Percentiles rank a stretch among this genome's conserved stretches.
These are phyloP conservation scores for Fomitopsis pinicola DNA, from an alignment of 1,284 basidiomycete genomes.

Conservation along the genomic window DNA sequence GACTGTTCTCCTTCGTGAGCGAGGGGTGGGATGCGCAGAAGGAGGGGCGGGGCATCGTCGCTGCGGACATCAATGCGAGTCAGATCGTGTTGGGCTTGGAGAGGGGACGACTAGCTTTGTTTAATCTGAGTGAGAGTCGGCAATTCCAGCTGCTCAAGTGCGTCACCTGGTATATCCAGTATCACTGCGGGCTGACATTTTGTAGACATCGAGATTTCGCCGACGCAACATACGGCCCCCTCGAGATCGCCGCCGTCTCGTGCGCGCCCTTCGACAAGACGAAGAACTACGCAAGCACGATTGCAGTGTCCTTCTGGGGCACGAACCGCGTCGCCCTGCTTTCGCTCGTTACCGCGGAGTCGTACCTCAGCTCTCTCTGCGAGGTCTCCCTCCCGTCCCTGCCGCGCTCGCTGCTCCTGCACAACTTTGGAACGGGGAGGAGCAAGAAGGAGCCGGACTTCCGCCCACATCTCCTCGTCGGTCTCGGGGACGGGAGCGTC, in stretches of 20 bases:
- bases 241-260: slow-evolving; percentile 64
- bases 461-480: slow-evolving; percentile 66
- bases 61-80: slow-evolving; percentile 60
- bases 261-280: slow-evolving; percentile 49
- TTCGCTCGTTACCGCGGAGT: slow-evolving; percentile 30
- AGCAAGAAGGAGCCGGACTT: slow-evolving; percentile 31
- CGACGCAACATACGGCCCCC: slow-evolving; percentile 6
- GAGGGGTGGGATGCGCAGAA: slow-evolving; percentile 31
- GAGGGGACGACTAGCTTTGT: slow-evolving; percentile 49
- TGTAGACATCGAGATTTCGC: slow-evolving; percentile 20
- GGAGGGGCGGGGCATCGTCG: slow-evolving; percentile 50
- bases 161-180: slow-evolving; percentile 10
- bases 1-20: slow-evolving; percentile 30
- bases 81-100: slow-evolving; percentile 65
- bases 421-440: slow-evolving; percentile 50
- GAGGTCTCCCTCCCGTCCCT: slow-evolving; percentile 48
- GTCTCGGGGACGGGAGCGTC: slow-evolving; percentile 80
- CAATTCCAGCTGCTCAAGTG: slow-evolving; percentile 36
- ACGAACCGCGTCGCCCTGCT: slow-evolving; percentile 63
- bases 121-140: slow-evolving; percentile 43
- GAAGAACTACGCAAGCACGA: slow-evolving; percentile 41
- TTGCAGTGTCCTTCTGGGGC: slow-evolving; percentile 78
- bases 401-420: slow-evolving; percentile 68
- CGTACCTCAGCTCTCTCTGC: slow-evolving; percentile 39
- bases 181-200: background rate